Evolutionary conservation across 495 filamentous ascomycete genomes (phyloP).

Genomic region (Hamigera avellanea): DNA sequence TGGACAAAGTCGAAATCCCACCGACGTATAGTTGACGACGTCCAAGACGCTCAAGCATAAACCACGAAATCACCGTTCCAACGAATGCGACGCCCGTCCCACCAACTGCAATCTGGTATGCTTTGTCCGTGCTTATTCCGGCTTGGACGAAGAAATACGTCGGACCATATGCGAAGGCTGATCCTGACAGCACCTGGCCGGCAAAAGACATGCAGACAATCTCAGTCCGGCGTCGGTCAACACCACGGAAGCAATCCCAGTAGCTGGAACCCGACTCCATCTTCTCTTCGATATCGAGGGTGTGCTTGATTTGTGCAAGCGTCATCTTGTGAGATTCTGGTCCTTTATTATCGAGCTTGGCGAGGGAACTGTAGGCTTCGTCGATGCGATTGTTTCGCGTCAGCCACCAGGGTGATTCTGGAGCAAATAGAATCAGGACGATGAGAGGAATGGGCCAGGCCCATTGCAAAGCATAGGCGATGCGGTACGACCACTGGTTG

Average conservation of each 20-base stretch:
- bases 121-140: conserved; percentile 39
- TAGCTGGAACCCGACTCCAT: conserved; percentile 47
- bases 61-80: conserved; percentile 43
- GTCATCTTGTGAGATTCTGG: conserved; percentile 43
- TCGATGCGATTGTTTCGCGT: conserved; percentile 43
- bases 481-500: conserved; percentile 36
- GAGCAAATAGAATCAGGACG: conserved; percentile 42
- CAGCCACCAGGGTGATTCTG: conserved; percentile 55
- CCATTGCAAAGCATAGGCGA: conserved; percentile 54
- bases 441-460: conserved; percentile 52
- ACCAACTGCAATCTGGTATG: conserved; percentile 39
- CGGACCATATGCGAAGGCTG: conserved; percentile 58
- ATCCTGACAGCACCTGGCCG: conserved; percentile 62
- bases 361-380: conserved; percentile 28
- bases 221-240: conserved; percentile 58
- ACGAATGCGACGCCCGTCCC: conserved; percentile 51
- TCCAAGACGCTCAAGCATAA: conserved; percentile 37
- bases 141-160: conserved; percentile 65
- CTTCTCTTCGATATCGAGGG: conserved; percentile 42
- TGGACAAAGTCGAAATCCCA: conserved; percentile 44
- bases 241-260: conserved; percentile 59
- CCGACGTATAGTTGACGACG: conserved; percentile 59
- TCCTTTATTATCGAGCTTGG: conserved; percentile 29
- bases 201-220: conserved; percentile 58
- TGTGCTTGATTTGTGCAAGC: conserved; percentile 51